Percentiles rank a stretch among this genome's conserved stretches.
Conservation (phyloP, 768 basidiomycete species). For the Kwoniella pini region DNA sequence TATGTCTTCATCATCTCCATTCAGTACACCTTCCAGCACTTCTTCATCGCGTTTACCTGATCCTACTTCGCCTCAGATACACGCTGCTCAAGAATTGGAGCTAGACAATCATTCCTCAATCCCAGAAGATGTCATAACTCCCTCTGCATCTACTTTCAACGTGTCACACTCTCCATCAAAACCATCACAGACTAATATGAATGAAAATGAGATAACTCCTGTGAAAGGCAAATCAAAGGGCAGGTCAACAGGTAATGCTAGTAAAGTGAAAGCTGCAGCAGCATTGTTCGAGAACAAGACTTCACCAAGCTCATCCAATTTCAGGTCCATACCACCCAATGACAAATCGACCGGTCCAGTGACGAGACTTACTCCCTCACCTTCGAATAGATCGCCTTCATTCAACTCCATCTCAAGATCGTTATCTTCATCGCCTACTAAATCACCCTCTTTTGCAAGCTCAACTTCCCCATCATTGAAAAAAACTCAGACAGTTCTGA, state of each 20-base stretch:
- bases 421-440: neutral
- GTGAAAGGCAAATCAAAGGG: neutral
- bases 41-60: conserved; percentile 3
- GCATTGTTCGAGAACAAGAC: conserved; percentile 32
- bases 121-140: neutral
- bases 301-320: conserved; percentile 9
- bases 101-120: conserved; percentile 24
- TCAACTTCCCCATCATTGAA: conserved; percentile 10
- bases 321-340: conserved; percentile 4
- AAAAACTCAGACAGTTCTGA: neutral
- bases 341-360: conserved; percentile 4
- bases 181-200: neutral
- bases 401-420: too few relatives aligned
- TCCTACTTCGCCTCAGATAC: conserved; percentile 11
- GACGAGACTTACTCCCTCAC: neutral
- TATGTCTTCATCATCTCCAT: neutral
- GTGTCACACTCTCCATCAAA: neutral
- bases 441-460: conserved; percentile 12
- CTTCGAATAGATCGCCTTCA: neutral
- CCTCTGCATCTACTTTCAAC: conserved; percentile 4
- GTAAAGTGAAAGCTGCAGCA: conserved; percentile 39
- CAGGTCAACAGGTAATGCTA: neutral
- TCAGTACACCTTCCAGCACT: conserved; percentile 5
- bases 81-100: conserved; percentile 34
- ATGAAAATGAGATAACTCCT: neutral